Conservation (phyloP, 2,329 filamentous ascomycete species). For the Cladophialophora carrionii region DNA sequence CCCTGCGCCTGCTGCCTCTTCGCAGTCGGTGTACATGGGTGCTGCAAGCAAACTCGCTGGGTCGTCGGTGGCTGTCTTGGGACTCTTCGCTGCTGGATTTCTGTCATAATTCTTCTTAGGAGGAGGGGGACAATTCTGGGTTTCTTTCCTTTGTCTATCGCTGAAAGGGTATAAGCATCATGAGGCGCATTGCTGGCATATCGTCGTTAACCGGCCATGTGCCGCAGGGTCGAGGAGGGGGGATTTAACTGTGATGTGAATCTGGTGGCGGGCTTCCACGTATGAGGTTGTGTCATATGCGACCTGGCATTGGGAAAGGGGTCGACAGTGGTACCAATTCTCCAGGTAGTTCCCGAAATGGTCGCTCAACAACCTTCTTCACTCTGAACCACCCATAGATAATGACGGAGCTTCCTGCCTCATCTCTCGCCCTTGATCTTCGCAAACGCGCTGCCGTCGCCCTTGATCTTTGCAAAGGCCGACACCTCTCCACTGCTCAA, state of each 20-base stretch:
- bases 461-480: slow-evolving; percentile 38
- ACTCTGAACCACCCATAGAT: slow-evolving; percentile 1
- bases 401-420: background rate
- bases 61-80: slow-evolving; percentile 26
- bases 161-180: slow-evolving; percentile 5
- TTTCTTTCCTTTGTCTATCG: slow-evolving; percentile 8
- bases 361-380: slow-evolving; percentile 18
- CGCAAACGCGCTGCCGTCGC: slow-evolving; percentile 33
- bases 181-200: slow-evolving; percentile 2
- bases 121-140: background rate
- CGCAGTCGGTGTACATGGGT: slow-evolving; percentile 26
- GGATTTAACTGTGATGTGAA: background rate
- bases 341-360: slow-evolving; percentile 21
- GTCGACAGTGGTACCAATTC: slow-evolving; percentile 17
- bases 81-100: slow-evolving; percentile 23
- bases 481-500: slow-evolving; percentile 52
- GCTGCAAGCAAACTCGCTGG: slow-evolving; percentile 23
- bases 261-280: slow-evolving; percentile 1
- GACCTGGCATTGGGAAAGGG: background rate
- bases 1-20: slow-evolving; percentile 19
- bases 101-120: slow-evolving; percentile 17
- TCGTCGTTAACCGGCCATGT: background rate
- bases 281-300: slow-evolving; percentile 16
- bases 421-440: slow-evolving; percentile 36
- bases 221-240: background rate